Base-by-base conservation (phyloP, 768 basidiomycete genomes). In the Dentipellis sp. region DNA sequence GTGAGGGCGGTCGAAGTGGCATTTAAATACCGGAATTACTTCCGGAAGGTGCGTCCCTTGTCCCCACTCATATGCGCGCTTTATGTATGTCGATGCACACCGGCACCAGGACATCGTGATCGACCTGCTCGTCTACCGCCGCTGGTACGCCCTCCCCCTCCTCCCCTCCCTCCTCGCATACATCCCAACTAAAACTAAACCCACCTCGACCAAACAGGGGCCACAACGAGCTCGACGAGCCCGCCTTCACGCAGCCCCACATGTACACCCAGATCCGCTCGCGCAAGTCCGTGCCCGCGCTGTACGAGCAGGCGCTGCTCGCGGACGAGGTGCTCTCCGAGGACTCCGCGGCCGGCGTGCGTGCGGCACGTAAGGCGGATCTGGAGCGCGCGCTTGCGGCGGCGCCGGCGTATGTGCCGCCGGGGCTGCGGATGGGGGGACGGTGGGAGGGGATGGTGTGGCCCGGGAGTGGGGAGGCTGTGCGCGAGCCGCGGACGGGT, bases 241-340 rank as follows among this genome's bases (percentile, higher is more conserved):
- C 91, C 0, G 81, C 82, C 14, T 88, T 92, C 67, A 95, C 94
- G 0, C 87, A 86, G 57, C 93, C 94, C 0, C 71, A 85, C 10
- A 97, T 95, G 93, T 97, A 97, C 69, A 78, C 89, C 68, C 82
- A 88, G 71, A 94, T 95, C 63, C 78, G 83, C 6, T 78, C 83
- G 0, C 75, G 92, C 50, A 79, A 76, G 48, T 88, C 86, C 11
- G 90, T 93, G 4, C 91, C 91, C 5, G 75, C 83, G 52, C 72
- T 91, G 11, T 95, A 94, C 66, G 91, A 94, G 64, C 79, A 86
- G 46, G 84, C 83, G 46, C 76, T 94, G 6, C 75, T 84, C 52
- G 91, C 91, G 55, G 79, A 84, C 55, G 76, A 75, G 0, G 69
- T 81, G 14, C 67, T 94, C 42, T 75, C 78, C 1, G 59, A 69